A percentile compares a stretch with the other conserved stretches of the same genome.
phyloP scores from a whole-genome alignment of 2,329 filamentous ascomycete species.

The Talaromyces albobiverticillius region DNA sequence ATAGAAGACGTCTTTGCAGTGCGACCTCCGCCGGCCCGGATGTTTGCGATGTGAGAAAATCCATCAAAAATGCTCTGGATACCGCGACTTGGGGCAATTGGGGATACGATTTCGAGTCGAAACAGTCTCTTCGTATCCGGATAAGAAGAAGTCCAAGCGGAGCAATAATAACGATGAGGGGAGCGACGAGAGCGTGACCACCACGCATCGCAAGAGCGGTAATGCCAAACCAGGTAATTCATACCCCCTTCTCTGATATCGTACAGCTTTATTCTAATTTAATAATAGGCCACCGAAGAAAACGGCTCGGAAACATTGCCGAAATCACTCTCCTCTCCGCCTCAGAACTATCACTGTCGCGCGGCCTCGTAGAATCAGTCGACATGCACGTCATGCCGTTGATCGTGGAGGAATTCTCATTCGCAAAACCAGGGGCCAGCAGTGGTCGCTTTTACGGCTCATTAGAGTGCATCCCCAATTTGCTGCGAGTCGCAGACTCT shows the following conservation, averaged over 20 bases:
- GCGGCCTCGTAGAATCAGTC: not conserved
- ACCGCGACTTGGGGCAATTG: not conserved
- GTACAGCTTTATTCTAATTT: too few species aligned
- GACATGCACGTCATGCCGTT: slow-evolving; percentile 2
- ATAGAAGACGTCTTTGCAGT: not conserved
- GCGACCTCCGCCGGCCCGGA: slow-evolving; percentile 3
- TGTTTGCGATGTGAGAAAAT: slow-evolving; percentile 4
- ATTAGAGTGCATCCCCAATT: not conserved
- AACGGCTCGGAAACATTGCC: too few species aligned
- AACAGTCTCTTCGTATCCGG: not conserved
- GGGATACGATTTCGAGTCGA: not conserved
- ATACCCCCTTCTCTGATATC: too few species aligned
- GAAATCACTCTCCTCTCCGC: not conserved
- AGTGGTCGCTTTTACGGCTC: not conserved
- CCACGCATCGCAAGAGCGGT: too few species aligned
- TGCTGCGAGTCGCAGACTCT: not conserved
- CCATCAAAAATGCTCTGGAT: slow-evolving; percentile 1
- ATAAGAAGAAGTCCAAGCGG: too few species aligned
- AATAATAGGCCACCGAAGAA: too few species aligned
- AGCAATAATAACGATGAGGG: too few species aligned
- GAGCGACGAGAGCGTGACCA: too few species aligned
- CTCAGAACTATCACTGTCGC: too few species aligned
- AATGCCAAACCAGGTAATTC: too few species aligned
- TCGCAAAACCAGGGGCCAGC: not conserved
- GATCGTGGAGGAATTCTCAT: not conserved